Evolutionary conservation across 2,329 filamentous ascomycete species (phyloP).

Genomic region (Talaromyces sp.): DNA sequence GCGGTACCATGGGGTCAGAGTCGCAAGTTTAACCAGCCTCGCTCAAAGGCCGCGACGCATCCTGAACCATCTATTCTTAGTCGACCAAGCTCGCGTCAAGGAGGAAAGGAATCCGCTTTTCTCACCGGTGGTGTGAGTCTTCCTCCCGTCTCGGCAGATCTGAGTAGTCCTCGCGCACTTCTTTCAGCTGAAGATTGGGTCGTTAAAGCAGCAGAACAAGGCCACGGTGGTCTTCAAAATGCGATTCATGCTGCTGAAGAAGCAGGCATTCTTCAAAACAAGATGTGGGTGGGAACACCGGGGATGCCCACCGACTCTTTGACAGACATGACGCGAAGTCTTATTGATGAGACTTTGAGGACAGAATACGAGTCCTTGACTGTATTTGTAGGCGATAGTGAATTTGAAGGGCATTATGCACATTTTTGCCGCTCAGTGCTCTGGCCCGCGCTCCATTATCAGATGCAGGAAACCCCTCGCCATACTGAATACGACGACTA

Average conservation of each 20-base stretch:
- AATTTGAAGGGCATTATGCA: conserved; percentile 89
- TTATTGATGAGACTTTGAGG: conserved; percentile 78
- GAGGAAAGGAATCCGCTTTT: conserved; percentile 24
- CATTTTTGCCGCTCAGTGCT: conserved; percentile 96
- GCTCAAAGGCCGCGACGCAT: conserved; percentile 64
- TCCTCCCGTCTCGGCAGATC: conserved; percentile 30
- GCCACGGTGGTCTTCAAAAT: conserved; percentile 88
- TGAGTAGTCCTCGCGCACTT: conserved; percentile 61
- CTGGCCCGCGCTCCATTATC: conserved; percentile 97
- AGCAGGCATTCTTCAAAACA: conserved; percentile 68
- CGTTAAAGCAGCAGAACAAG: conserved; percentile 81
- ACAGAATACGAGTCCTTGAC: conserved; percentile 79
- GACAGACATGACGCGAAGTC: conserved; percentile 71
- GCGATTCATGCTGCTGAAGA: conserved; percentile 78
- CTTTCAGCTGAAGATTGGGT: conserved; percentile 77
- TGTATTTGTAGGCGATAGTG: conserved; percentile 84
- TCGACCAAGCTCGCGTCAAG: conserved; percentile 22
- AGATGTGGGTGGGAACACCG: conserved; percentile 85
- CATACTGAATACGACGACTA: conserved; percentile 97
- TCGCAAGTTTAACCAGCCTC: conserved; percentile 73
- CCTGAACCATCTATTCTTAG: conserved; percentile 68
- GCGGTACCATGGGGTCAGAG: conserved; percentile 73
- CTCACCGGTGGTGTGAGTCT: conserved; percentile 22
- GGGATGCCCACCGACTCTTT: conserved; percentile 91
- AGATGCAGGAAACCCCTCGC: conserved; percentile 93